These are phyloP conservation scores for Cyclotella choctawhatcheeana DNA, from an alignment of 108 stramenopile genomes.

Conservation along the genomic window DNA sequence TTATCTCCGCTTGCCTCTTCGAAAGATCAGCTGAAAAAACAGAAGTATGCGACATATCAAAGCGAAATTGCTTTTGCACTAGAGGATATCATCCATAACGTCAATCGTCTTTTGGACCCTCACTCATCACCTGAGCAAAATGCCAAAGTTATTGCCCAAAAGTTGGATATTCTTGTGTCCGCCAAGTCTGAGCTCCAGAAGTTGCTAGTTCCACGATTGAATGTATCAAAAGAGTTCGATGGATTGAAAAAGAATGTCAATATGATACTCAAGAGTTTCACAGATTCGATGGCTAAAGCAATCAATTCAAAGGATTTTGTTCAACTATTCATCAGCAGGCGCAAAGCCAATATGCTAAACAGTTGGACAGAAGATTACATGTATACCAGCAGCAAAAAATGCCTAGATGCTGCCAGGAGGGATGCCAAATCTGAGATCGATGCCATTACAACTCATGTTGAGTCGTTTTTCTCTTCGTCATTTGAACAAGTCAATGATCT, in stretches of 20 bases:
- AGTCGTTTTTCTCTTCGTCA: constrained; percentile 13
- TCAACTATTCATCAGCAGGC: constrained; percentile 1
- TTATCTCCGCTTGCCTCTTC: constrained; percentile 48
- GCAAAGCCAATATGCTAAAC: constrained; percentile 10
- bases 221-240: constrained; percentile 18
- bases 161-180: constrained; percentile 30
- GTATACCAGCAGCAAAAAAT: neutral
- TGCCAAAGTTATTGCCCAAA: constrained; percentile 24
- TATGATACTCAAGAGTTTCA: neutral
- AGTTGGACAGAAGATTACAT: constrained; percentile 8
- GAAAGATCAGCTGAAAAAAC: constrained; percentile 56
- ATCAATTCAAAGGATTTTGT: constrained; percentile 31
- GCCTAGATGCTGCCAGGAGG: neutral
- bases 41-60: constrained; percentile 39
- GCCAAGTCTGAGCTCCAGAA: constrained; percentile 39
- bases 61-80: constrained; percentile 29
- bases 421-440: constrained; percentile 11
- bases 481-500: constrained; percentile 38
- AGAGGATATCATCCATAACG: constrained; percentile 5
- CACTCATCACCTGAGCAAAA: constrained; percentile 12
- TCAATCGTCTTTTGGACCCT: constrained; percentile 11
- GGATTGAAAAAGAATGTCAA: constrained; percentile 7
- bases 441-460: neutral
- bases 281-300: neutral
- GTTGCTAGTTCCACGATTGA: constrained; percentile 11